phyloP scores from a whole-genome alignment of 2,329 filamentous ascomycete species.

The Colletotrichum echinochloae region DNA sequence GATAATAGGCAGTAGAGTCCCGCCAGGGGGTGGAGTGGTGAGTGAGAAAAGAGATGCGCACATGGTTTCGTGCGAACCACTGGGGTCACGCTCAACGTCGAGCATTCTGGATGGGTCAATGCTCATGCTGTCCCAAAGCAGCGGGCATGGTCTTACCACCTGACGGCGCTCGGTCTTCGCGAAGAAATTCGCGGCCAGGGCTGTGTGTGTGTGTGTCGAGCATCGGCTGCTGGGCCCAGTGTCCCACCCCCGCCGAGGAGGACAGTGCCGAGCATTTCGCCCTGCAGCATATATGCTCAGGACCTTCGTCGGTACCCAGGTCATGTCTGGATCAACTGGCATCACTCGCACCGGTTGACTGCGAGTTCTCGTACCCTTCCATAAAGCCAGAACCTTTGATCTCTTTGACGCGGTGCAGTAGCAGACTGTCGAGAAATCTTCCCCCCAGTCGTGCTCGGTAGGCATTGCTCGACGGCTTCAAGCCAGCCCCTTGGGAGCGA shows the following conservation, averaged over 20 bases:
- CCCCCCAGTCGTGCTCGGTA: too few relatives aligned
- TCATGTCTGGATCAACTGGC: not conserved
- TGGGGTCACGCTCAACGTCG: not conserved
- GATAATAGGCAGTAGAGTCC: too few relatives aligned
- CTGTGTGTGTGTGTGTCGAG: not conserved
- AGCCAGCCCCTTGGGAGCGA: not conserved
- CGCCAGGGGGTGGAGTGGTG: too few relatives aligned
- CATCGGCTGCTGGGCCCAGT: not conserved
- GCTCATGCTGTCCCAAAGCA: constrained; percentile 15
- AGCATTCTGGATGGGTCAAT: constrained; percentile 1
- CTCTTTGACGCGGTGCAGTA: not conserved
- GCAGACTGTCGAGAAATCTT: not conserved
- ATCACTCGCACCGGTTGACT: not conserved
- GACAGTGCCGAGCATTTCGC: not conserved
- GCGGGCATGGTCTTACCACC: not conserved
- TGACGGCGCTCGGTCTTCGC: not conserved
- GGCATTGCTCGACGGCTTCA: not conserved
- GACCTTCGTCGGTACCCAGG: not conserved
- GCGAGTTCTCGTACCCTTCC: not conserved
- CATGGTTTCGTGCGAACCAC: not conserved
- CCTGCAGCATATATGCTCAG: not conserved
- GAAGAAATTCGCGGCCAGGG: not conserved
- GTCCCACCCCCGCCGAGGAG: not conserved
- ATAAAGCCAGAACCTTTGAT: not conserved
- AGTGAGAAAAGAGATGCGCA: too few relatives aligned